Conservation (phyloP, 768 basidiomycete species). For the Omphalotus guepiniiformis region DNA sequence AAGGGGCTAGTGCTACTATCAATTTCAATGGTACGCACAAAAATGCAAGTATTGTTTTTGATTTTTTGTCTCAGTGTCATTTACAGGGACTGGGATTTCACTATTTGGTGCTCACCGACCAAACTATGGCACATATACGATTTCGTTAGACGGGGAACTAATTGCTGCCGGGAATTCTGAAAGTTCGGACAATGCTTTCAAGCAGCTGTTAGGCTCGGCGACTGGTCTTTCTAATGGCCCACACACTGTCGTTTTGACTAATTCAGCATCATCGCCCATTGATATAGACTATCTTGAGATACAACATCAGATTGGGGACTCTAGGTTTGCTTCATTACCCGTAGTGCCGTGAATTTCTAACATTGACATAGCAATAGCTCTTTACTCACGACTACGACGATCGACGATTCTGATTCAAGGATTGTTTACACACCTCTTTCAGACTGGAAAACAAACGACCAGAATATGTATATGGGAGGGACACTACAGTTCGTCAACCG, state of each 20-base stretch:
- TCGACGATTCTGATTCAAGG: slow-evolving; percentile 38
- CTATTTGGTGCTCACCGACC: slow-evolving; percentile 44
- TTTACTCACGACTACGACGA: slow-evolving; percentile 23
- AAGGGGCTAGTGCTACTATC: slow-evolving; percentile 47
- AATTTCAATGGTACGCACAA: slow-evolving; percentile 41
- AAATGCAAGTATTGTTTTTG: no score
- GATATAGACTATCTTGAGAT: slow-evolving; percentile 51
- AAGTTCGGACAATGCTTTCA: slow-evolving; percentile 20
- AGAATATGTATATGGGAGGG: slow-evolving; percentile 27
- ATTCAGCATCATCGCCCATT: slow-evolving; percentile 36
- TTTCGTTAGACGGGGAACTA: slow-evolving; percentile 40
- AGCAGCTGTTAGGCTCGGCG: slow-evolving; percentile 40
- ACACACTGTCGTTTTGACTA: slow-evolving; percentile 46
- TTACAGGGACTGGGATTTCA: slow-evolving; percentile 45
- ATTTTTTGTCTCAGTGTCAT: neutral
- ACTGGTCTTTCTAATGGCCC: slow-evolving; percentile 38
- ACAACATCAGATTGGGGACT: slow-evolving; percentile 31
- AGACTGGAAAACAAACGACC: slow-evolving; percentile 32
- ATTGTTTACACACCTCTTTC: slow-evolving; percentile 36
- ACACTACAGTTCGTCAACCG: slow-evolving; percentile 39
- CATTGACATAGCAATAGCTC: slow-evolving; percentile 15
- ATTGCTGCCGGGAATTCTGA: slow-evolving; percentile 32
- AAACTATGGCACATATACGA: slow-evolving; percentile 42
- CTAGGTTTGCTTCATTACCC: slow-evolving; percentile 25
- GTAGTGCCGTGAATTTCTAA: neutral